Conservation (phyloP, 345 rosid genomes). For the Salix arbutifolia region DNA sequence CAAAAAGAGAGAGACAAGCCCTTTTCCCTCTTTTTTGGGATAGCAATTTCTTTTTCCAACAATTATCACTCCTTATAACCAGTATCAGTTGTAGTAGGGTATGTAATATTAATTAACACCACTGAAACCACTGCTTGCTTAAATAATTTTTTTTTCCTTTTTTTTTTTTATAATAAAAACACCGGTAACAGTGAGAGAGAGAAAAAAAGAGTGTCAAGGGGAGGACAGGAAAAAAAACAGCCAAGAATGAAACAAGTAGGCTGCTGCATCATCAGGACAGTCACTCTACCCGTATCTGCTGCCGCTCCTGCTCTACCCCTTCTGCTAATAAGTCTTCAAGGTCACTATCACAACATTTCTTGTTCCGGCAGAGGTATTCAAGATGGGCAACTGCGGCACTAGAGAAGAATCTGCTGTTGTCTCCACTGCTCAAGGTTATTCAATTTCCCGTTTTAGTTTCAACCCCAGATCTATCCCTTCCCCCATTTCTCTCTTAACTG, state of each 20-base stretch:
- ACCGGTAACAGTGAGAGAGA: background rate
- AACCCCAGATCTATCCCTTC: conserved; percentile 18
- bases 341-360: conserved; percentile 1
- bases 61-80: background rate
- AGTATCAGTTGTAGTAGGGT: background rate
- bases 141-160: background rate
- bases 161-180: background rate
- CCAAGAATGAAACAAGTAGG: conserved; percentile 19
- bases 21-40: background rate
- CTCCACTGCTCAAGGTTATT: conserved; percentile 73
- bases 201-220: background rate
- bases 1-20: background rate
- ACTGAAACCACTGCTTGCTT: background rate
- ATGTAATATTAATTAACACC: too few species aligned
- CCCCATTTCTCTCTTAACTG: background rate
- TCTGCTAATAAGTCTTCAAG: background rate
- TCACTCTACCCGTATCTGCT: conserved; percentile 3
- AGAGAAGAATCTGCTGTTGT: conserved; percentile 89
- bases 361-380: background rate
- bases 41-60: background rate
- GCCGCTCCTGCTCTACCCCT: background rate
- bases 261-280: conserved; percentile 10
- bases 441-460: background rate
- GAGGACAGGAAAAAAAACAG: background rate
- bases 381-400: conserved; percentile 96